A percentile compares a stretch with the other conserved stretches of the same genome.
Evolutionary conservation across 345 rosid genomes (phyloP).

Genomic region (Gynandropsis gynandra): DNA sequence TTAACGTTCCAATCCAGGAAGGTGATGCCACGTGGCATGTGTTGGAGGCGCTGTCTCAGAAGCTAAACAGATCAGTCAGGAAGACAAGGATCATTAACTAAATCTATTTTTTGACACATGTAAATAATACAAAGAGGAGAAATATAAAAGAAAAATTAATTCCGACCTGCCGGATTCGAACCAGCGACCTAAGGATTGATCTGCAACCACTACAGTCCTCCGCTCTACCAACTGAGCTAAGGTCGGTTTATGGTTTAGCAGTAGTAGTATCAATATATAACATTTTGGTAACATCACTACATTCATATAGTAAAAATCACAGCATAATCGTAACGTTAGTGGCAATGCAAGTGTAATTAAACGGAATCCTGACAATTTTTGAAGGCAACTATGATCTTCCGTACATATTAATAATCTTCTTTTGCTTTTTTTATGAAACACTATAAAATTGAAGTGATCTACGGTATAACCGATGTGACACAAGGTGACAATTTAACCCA

Average conservation of each 20-base stretch:
- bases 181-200: conserved; percentile 64
- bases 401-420: too few species aligned
- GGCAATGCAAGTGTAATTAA: too few species aligned
- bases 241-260: conserved; percentile 35
- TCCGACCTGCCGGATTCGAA: conserved; percentile 86
- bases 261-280: neutral
- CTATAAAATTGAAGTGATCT: too few species aligned
- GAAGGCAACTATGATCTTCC: too few species aligned
- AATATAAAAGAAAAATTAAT: neutral
- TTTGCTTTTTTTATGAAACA: too few species aligned
- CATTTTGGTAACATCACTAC: too few species aligned
- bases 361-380: too few species aligned
- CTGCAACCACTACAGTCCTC: conserved; percentile 64
- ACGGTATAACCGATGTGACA: too few species aligned
- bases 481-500: too few species aligned
- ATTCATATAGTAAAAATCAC: too few species aligned
- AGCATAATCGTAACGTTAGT: too few species aligned
- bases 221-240: conserved; percentile 98
- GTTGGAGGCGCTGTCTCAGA: conserved; percentile 39
- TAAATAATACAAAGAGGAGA: too few species aligned
- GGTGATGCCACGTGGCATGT: conserved; percentile 97
- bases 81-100: conserved; percentile 24
- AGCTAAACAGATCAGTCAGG: conserved; percentile 43
- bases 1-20: conserved; percentile 37
- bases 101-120: conserved; percentile 25